Evolutionary conservation across 345 rosid species (phyloP).

Genomic region (Syzygium jambos): DNA sequence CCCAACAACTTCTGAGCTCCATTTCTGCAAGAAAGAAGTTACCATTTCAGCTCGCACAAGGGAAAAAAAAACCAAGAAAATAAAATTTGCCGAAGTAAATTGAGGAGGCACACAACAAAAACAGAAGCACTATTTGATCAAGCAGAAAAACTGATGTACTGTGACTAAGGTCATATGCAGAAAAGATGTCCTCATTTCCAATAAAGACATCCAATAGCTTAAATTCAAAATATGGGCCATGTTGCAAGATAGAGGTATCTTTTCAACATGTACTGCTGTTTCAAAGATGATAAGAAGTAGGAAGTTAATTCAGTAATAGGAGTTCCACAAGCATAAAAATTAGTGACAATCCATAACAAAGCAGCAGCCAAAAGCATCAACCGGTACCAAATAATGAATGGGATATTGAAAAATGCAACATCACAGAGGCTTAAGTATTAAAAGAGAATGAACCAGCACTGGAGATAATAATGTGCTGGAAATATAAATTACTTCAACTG

Average conservation of each 20-base stretch:
- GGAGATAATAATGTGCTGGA: neutral
- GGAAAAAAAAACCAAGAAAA: neutral
- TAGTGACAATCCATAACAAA: neutral
- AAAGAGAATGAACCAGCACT: neutral
- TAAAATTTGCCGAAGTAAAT: neutral
- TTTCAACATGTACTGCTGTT: neutral
- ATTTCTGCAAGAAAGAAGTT: constrained; percentile 30
- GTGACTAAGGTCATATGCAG: neutral
- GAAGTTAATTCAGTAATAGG: neutral
- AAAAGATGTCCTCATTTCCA: neutral
- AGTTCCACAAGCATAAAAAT: neutral
- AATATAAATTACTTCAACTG: neutral
- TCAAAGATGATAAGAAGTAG: neutral
- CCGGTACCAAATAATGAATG: neutral
- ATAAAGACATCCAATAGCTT: neutral
- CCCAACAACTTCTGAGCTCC: constrained; percentile 85
- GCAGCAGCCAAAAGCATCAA: neutral
- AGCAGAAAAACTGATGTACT: neutral
- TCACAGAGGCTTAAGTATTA: neutral
- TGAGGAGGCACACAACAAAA: neutral
- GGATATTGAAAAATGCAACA: neutral
- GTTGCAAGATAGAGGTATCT: neutral
- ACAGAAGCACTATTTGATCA: neutral
- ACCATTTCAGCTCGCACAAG: neutral
- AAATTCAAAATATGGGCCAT: neutral